phyloP scores from a whole-genome alignment of 23 red algal species.

The Gracilaria caudata region DNA sequence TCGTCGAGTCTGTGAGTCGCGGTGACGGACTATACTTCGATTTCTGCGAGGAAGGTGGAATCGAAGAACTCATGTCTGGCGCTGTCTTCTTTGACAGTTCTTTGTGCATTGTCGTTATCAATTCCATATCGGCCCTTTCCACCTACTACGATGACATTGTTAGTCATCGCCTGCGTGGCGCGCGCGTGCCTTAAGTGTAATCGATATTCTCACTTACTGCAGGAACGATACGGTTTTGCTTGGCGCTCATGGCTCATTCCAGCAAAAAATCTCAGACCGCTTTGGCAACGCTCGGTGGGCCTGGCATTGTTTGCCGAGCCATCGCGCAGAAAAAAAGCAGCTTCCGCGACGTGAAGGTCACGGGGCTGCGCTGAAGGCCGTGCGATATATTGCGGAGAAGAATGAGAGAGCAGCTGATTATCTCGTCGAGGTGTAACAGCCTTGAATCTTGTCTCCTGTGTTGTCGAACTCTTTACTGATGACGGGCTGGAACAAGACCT shows the following conservation, averaged over 20 bases:
- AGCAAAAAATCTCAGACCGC: conserved; percentile 52
- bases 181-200: conserved; percentile 41
- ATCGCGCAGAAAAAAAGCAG: conserved; percentile 57
- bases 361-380: conserved; percentile 35
- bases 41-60: conserved; percentile 61
- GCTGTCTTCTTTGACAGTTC: conserved; percentile 14
- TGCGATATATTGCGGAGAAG: conserved; percentile 56
- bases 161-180: conserved; percentile 38
- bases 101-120: conserved; percentile 17
- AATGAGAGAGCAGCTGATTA: conserved; percentile 64
- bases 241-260: conserved; percentile 36
- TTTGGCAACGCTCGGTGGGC: conserved; percentile 61
- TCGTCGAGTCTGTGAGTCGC: conserved; percentile 25
- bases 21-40: conserved; percentile 42
- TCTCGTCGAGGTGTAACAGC: conserved; percentile 52
- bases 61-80: conserved; percentile 51
- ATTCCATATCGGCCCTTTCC: conserved; percentile 29
- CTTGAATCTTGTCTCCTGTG: conserved; percentile 37
- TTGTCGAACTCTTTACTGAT: conserved; percentile 56
- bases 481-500: conserved; percentile 46
- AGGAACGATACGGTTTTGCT: conserved; percentile 7
- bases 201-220: conserved; percentile 42
- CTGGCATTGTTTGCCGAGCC: conserved; percentile 26
- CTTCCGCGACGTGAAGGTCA: conserved; percentile 44
- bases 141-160: conserved; percentile 54